phyloP scores from a whole-genome alignment of 2,329 filamentous ascomycete species.

The Corniculantispora saksenae region DNA sequence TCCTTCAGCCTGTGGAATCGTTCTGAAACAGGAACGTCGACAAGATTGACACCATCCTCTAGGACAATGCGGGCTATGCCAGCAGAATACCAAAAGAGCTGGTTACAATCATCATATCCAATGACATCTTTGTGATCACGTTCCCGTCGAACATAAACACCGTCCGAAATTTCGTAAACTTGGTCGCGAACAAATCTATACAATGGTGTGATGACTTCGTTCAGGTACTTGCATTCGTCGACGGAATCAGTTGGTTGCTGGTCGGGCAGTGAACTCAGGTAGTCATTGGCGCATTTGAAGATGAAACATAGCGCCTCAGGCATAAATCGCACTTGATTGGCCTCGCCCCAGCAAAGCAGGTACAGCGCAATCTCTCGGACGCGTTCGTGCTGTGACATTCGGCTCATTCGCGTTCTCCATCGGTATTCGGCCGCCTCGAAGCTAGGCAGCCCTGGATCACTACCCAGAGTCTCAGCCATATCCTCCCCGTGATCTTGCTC shows the following conservation, averaged over 20 bases:
- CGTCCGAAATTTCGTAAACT: conserved; percentile 92
- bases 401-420: conserved; percentile 99
- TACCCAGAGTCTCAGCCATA: conserved; percentile 67
- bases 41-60: conserved; percentile 88
- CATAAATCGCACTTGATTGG: conserved; percentile 98
- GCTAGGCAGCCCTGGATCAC: conserved; percentile 92
- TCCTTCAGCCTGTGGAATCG: conserved; percentile 90
- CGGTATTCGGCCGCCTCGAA: conserved; percentile 95
- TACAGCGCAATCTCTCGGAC: conserved; percentile 90
- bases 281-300: conserved; percentile 98
- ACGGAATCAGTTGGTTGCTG: conserved; percentile 78
- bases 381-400: conserved; percentile 97
- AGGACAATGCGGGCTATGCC: conserved; percentile 92
- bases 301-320: conserved; percentile 96
- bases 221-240: conserved; percentile 92
- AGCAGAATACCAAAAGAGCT: conserved; percentile 99
- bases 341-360: conserved; percentile 95
- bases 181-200: conserved; percentile 96
- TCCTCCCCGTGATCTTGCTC: conserved; percentile 63
- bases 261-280: conserved; percentile 84
- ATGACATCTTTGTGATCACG: conserved; percentile 90
- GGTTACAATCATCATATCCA: conserved; percentile 98
- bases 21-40: conserved; percentile 86
- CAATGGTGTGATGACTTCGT: conserved; percentile 89
- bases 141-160: conserved; percentile 94